phyloP scores from a whole-genome alignment of 331 rosid species.

The Acacia pycnantha region DNA sequence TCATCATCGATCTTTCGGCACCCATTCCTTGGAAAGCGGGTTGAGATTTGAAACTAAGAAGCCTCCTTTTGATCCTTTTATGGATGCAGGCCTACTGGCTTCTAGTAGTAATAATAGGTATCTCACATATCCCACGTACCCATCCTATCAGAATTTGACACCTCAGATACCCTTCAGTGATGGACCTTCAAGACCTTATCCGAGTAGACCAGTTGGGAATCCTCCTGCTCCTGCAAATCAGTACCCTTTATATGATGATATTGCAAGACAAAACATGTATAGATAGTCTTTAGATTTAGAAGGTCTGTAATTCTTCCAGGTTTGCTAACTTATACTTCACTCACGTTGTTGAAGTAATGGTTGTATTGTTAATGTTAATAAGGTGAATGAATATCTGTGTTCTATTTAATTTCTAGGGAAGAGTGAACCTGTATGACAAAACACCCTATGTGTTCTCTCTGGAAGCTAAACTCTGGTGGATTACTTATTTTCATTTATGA shows the following conservation, averaged over 20 bases:
- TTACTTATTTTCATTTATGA: neutral
- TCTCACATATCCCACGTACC: slow-evolving; percentile 43
- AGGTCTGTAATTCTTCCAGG: slow-evolving; percentile 23
- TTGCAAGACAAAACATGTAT: slow-evolving; percentile 52
- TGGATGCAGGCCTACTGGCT: slow-evolving; percentile 33
- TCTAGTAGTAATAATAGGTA: slow-evolving; percentile 34
- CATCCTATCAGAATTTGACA: slow-evolving; percentile 39
- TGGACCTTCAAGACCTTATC: slow-evolving; percentile 45
- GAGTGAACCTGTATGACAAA: slow-evolving; percentile 9
- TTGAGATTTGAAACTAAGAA: slow-evolving; percentile 41
- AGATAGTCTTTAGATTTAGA: slow-evolving; percentile 28
- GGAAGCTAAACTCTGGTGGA: neutral
- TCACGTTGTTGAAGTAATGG: slow-evolving; percentile 15
- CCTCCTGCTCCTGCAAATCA: slow-evolving; percentile 45
- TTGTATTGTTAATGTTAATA: slow-evolving; percentile 7
- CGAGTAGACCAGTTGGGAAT: slow-evolving; percentile 39
- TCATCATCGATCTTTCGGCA: slow-evolving; percentile 34
- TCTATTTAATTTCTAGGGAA: slow-evolving; percentile 24
- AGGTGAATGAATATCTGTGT: slow-evolving; percentile 28
- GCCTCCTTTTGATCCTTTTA: slow-evolving; percentile 40
- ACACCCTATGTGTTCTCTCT: slow-evolving; percentile 12
- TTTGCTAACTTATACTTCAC: slow-evolving; percentile 29
- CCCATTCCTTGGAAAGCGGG: slow-evolving; percentile 30
- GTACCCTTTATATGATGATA: slow-evolving; percentile 49
- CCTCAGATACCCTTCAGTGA: slow-evolving; percentile 41